phyloP scores from a whole-genome alignment of 257 asterid genomes.

The Solanum phureja region DNA sequence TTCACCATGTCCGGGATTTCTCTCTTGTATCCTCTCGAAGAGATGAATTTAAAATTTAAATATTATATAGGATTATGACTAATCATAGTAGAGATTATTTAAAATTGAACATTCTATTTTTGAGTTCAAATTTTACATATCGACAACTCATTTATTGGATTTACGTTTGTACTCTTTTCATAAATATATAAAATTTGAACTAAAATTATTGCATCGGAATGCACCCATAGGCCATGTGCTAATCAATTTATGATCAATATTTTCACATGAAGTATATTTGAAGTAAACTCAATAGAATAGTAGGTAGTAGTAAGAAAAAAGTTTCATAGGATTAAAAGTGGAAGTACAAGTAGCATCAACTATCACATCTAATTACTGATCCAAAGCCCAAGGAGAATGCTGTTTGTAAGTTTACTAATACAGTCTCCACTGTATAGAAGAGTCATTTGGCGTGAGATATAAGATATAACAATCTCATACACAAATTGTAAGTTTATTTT shows the following conservation, averaged over 20 bases:
- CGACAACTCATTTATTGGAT: too few species aligned
- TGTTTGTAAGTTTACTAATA: neutral
- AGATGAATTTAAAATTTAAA: too few species aligned
- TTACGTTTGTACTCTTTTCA: too few species aligned
- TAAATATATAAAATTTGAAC: neutral
- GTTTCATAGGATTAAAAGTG: neutral
- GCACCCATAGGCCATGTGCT: neutral
- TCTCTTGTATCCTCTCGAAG: too few species aligned
- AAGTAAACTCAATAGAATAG: neutral
- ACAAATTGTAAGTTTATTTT: too few species aligned
- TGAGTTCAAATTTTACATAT: too few species aligned
- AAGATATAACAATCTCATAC: too few species aligned
- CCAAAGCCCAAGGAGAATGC: neutral
- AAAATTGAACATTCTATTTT: too few species aligned
- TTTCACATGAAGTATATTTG: neutral
- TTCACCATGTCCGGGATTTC: too few species aligned
- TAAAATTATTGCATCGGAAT: neutral
- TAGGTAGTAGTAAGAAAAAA: neutral
- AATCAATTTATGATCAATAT: neutral
- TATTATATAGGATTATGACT: too few species aligned
- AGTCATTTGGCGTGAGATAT: too few species aligned
- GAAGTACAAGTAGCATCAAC: neutral
- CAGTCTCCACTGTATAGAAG: neutral
- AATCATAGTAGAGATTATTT: too few species aligned
- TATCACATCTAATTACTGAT: neutral